A percentile compares a stretch with the other conserved stretches of the same genome.
Evolutionary conservation across 805 yeast genomes (phyloP).

Genomic region (Wickerhamomyces strasburgensis): DNA sequence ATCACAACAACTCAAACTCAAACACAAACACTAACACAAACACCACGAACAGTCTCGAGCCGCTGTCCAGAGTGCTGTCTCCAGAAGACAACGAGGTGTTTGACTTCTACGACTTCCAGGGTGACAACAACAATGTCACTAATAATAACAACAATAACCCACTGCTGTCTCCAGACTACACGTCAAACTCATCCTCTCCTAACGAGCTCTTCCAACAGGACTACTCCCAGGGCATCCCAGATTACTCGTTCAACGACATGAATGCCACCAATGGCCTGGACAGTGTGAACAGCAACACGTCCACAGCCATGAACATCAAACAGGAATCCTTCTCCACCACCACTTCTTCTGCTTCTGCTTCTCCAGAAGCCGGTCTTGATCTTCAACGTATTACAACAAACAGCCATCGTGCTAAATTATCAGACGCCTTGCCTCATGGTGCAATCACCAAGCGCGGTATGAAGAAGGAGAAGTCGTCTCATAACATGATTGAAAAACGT

Average conservation of each 20-base stretch:
- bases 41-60: background rate
- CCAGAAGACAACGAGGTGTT: constrained; percentile 1
- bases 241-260: too few species aligned
- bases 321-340: constrained; percentile 17
- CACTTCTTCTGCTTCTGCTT: constrained; percentile 14
- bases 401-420: constrained; percentile 14
- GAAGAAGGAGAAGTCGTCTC: constrained; percentile 53
- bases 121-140: constrained; percentile 1
- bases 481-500: constrained; percentile 67
- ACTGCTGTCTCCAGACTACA: constrained; percentile 14
- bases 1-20: constrained; percentile 13
- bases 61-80: constrained; percentile 1
- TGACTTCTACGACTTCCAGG: background rate
- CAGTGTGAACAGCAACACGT: background rate
- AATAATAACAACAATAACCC: constrained; percentile 3
- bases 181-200: constrained; percentile 13
- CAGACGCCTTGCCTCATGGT: constrained; percentile 22
- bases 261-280: background rate
- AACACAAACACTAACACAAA: constrained; percentile 12
- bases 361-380: constrained; percentile 7
- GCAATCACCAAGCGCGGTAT: constrained; percentile 19
- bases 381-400: constrained; percentile 1
- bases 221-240: background rate
- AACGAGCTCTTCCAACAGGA: constrained; percentile 6
- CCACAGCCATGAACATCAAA: constrained; percentile 6